These are phyloP conservation scores for Termitomyces sp. DNA, from an alignment of 768 basidiomycete genomes.

Conservation along the genomic window DNA sequence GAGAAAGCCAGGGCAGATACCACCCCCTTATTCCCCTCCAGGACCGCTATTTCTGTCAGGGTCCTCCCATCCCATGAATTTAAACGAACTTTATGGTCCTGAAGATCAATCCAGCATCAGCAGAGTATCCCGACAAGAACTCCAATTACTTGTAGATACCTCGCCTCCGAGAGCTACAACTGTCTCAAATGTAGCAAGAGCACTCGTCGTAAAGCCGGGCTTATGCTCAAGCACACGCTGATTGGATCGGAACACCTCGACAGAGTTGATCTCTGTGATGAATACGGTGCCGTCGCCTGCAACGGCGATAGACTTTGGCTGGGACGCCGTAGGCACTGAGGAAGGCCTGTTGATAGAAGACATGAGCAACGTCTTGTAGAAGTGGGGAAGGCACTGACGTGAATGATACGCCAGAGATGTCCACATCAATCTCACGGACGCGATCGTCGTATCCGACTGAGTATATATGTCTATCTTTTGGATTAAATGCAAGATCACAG, in stretches of 20 bases:
- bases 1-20: constrained; percentile 78
- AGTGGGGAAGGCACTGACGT: not conserved
- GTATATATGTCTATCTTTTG: constrained; percentile 45
- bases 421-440: constrained; percentile 56
- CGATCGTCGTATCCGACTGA: constrained; percentile 80
- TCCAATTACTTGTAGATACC: constrained; percentile 36
- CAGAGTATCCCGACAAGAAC: not conserved
- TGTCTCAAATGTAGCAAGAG: constrained; percentile 45
- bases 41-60: constrained; percentile 46
- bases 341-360: constrained; percentile 35
- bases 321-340: constrained; percentile 45
- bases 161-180: constrained; percentile 72
- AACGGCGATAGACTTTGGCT: constrained; percentile 64
- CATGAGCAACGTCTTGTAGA: not conserved
- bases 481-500: constrained; percentile 46
- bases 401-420: constrained; percentile 31
- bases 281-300: constrained; percentile 60
- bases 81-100: constrained; percentile 75
- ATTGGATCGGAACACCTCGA: constrained; percentile 68
- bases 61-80: constrained; percentile 66
- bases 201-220: constrained; percentile 46
- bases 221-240: constrained; percentile 58
- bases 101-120: not conserved
- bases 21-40: constrained; percentile 65
- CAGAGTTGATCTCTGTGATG: constrained; percentile 45